These are phyloP conservation scores for Plenodomus lindquistii DNA, from an alignment of 2,329 filamentous ascomycete genomes.

Conservation along the genomic window DNA sequence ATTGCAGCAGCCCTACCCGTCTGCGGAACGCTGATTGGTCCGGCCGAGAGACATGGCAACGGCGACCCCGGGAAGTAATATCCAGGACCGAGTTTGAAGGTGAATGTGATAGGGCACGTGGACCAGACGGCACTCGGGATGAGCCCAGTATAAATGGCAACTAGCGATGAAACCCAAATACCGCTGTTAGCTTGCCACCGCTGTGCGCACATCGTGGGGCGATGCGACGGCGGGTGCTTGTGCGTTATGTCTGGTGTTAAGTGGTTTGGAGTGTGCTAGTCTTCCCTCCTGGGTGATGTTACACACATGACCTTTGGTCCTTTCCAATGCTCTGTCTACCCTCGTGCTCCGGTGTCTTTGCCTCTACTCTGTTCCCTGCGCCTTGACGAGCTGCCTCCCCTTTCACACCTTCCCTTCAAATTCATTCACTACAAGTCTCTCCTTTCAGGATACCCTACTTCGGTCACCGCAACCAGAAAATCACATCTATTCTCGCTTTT, in stretches of 20 bases:
- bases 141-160: too few species aligned
- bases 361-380: slow-evolving; percentile 8
- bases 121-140: too few species aligned
- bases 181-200: too few species aligned
- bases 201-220: too few species aligned
- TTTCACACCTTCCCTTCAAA: slow-evolving; percentile 3
- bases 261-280: neutral
- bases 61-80: neutral
- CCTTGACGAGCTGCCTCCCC: slow-evolving; percentile 23
- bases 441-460: slow-evolving; percentile 6
- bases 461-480: neutral
- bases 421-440: slow-evolving; percentile 11
- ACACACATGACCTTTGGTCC: neutral
- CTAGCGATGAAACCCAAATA: too few species aligned
- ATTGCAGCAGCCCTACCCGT: neutral
- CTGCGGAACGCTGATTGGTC: slow-evolving; percentile 16
- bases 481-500: neutral
- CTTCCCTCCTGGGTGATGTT: neutral
- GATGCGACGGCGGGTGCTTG: neutral
- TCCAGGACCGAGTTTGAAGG: neutral
- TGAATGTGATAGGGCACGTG: slow-evolving; percentile 2
- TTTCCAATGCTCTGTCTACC: slow-evolving; percentile 2
- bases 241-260: neutral
- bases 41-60: slow-evolving; percentile 4
- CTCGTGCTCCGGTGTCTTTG: slow-evolving; percentile 3